Evolutionary conservation across 345 rosid genomes (phyloP), one percentile per base, ranked within the genome.

Genomic region (Barbarea vulgaris): DNA sequence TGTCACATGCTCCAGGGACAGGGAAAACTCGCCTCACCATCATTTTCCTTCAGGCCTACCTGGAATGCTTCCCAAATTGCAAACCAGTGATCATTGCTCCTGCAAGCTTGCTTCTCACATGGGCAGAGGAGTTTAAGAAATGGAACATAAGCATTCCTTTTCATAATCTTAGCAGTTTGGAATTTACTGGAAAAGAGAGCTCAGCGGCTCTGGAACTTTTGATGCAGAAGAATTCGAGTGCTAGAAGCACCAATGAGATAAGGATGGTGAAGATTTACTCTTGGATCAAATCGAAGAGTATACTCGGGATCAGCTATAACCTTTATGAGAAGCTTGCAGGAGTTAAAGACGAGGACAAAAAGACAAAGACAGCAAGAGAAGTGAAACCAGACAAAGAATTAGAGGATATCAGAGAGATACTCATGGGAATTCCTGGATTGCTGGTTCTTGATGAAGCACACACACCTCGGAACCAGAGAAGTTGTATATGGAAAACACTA

Each of bases 1-100:
- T 90, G 63, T 88, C 96, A 4, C 97, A 92, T 30, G 93, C 96
- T 61, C 96, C 97, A 1, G 96, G 97, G 36, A 90, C 97, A 0
- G 96, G 96, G 33, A 92, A 92, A 77, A 87, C 97, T 46, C 90
- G 93, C 14, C 84, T 92, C 8, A 77, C 92, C 34, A 85, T 92
- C 27, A 82, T 75, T 4, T 92, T 92, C 74, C 77, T 92, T 28
- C 88, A 88, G 56, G 33, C 91, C 5, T 87, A 82, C 69, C 46
- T 88, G 66, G 60, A 64, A 37, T 50, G 85, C 62, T 83, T 75
- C 69, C 87, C 88, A 6, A 44, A 64, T 1, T 89, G 92, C 82
- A 83, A 75, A 64, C 92, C 97, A 9, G 79, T 90, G 17, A 83
- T 92, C 61, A 79, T 92, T 46, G 93, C 96, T 73, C 96, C 97